phyloP scores from a whole-genome alignment of 179 eudicot genomes.

The Beta macrorhiza region DNA sequence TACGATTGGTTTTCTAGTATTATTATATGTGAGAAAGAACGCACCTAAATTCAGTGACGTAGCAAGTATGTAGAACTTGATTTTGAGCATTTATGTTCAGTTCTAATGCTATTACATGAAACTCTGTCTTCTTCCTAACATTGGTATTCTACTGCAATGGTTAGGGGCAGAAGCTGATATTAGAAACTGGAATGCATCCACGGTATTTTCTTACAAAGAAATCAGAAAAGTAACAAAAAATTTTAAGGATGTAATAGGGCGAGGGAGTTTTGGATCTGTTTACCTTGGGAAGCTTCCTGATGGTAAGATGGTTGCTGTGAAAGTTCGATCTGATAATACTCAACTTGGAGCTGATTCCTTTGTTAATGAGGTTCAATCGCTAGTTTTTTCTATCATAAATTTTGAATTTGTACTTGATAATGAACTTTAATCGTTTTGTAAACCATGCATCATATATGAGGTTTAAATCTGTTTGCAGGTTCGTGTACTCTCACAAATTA shows the following conservation, averaged over 20 bases:
- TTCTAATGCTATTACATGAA: not conserved
- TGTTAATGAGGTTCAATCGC: conserved; percentile 55
- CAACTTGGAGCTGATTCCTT: conserved; percentile 74
- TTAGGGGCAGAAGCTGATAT: conserved; percentile 44
- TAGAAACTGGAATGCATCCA: conserved; percentile 56
- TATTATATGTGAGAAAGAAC: conserved; percentile 44
- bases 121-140: conserved; percentile 8
- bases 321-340: conserved; percentile 62
- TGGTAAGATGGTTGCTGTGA: conserved; percentile 68
- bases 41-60: conserved; percentile 24
- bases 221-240: conserved; percentile 66
- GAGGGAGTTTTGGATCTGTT: conserved; percentile 81
- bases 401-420: not conserved
- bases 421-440: not conserved
- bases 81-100: conserved; percentile 7
- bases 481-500: conserved; percentile 63
- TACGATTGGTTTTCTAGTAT: conserved; percentile 32
- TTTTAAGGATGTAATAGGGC: conserved; percentile 66
- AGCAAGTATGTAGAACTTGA: conserved; percentile 34
- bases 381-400: not conserved
- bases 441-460: not conserved
- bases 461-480: conserved; percentile 39
- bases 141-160: conserved; percentile 5
- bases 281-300: conserved; percentile 61
- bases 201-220: conserved; percentile 59